Evolutionary conservation across 108 stramenopile genomes (phyloP).

Genomic region (Aurantiochytrium sp.): DNA sequence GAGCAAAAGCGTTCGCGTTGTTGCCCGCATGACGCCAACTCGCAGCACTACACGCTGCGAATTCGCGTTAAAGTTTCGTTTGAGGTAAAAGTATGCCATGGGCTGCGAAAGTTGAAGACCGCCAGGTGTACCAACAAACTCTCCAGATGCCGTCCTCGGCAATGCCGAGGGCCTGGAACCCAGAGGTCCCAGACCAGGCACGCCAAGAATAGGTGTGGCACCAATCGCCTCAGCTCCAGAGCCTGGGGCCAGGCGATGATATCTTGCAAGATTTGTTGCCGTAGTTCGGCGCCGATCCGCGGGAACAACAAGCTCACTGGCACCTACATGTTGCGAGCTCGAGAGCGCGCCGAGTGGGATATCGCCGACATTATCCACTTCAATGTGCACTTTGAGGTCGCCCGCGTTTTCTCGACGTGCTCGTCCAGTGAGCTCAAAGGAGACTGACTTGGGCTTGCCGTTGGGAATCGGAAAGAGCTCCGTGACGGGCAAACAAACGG

Average conservation of each 20-base stretch:
- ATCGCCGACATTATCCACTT: neutral
- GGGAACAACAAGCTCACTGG: neutral
- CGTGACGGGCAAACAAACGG: neutral
- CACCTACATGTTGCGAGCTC: neutral
- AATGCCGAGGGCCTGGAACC: too few relatives aligned
- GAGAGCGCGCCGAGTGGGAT: neutral
- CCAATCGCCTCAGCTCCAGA: too few relatives aligned
- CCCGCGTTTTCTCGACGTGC: neutral
- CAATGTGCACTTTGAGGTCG: neutral
- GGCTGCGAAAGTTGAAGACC: neutral
- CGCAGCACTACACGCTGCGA: conserved; percentile 12
- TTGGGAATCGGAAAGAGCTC: neutral
- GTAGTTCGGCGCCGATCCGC: neutral
- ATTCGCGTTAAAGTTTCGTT: neutral
- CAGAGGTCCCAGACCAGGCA: too few relatives aligned
- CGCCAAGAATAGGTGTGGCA: too few relatives aligned
- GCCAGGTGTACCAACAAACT: too few relatives aligned
- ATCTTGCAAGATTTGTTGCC: neutral
- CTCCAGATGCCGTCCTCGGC: too few relatives aligned
- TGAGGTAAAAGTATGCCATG: neutral
- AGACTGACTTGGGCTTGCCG: neutral
- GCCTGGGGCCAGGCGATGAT: neutral
- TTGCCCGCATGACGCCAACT: neutral
- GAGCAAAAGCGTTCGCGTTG: neutral
- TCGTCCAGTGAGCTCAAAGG: neutral